A percentile compares a stretch with the other conserved stretches of the same genome.
Evolutionary conservation across 1,284 basidiomycete genomes (phyloP).

Genomic region (Fomes fomentarius): DNA sequence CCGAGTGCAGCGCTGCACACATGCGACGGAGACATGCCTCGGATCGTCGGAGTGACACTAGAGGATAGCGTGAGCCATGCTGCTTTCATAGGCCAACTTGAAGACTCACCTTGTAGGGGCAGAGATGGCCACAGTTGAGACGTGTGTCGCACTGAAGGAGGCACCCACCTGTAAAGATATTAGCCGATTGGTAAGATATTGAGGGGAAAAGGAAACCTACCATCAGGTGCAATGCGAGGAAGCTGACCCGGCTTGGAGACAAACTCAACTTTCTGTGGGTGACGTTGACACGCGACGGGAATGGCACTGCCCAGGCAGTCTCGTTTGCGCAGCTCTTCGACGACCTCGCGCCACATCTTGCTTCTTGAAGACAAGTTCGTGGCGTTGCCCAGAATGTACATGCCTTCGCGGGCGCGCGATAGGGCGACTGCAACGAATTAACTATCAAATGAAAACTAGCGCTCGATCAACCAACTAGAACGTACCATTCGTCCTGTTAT

Average conservation of each 20-base stretch:
- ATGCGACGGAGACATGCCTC: constrained; percentile 53
- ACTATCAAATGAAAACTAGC: neutral
- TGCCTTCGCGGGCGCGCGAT: constrained; percentile 73
- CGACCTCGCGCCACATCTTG: constrained; percentile 61
- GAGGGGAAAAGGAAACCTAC: no score
- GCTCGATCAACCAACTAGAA: neutral
- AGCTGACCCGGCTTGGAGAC: constrained; percentile 59
- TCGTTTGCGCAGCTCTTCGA: constrained; percentile 54
- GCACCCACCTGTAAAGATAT: constrained; percentile 73
- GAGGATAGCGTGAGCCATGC: neutral
- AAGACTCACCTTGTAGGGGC: constrained; percentile 58
- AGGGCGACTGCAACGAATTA: constrained; percentile 55
- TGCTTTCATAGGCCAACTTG: neutral
- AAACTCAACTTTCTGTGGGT: constrained; percentile 46
- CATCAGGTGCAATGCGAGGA: constrained; percentile 52
- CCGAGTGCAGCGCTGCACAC: constrained; percentile 53
- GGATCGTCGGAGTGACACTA: constrained; percentile 73
- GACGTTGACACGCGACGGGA: constrained; percentile 61
- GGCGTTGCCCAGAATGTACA: constrained; percentile 75
- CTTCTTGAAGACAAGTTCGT: constrained; percentile 46
- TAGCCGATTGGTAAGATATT: no score
- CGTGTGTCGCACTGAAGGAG: constrained; percentile 55
- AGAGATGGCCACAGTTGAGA: constrained; percentile 72
- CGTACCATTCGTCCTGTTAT: constrained; percentile 57
- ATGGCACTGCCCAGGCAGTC: constrained; percentile 55